Base-by-base conservation (phyloP, 495 filamentous ascomycete species). In the Tirmania nivea region DNA sequence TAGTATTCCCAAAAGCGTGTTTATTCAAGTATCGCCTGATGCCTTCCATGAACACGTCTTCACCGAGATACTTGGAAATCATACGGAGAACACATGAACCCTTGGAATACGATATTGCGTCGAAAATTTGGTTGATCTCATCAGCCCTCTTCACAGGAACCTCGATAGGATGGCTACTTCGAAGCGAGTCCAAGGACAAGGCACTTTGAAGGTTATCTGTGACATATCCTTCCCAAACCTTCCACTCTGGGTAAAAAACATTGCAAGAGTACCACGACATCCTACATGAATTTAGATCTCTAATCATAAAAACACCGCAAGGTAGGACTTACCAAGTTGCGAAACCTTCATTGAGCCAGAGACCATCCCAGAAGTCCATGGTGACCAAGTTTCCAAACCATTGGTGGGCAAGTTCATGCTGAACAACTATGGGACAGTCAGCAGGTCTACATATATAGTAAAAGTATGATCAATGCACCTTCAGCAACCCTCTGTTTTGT, bases 371-470 rank as follows among this genome's bases (percentile, higher is more conserved):
- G 76, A 90, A 97, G 67, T 95, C 89, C 90, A 97, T 97, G 42
- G 90, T 97, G 48, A 97, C 90, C 55, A 97, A 72, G 68, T 97
- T 96, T 56, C 90, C 90, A 61, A 97, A 96, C 90, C 90, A 97
- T 68, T 97, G 90, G 70, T 97, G 90, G 47, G 90, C 90, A 62
- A 97, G 71, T 65, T 97, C 90, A 69, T 97, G 90, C 73, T 92
- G 86, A 17, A 95, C 90, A 42, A 86, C 82, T 45, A 8, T 45
- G 25, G 25, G 25, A 31, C 1, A 1, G 25, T 31, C 25, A 31
- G 25, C 7, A 31, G 25, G 7, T 31, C 12, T 45, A 14, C 39
- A 19, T 45, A 14, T 14, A 19, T 45, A 45, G 17, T 45, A 19
- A 6, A 6, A 19, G 4, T 8, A 45, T 45, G 39, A 45, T 45